Evolutionary conservation across 441 rosid species (phyloP), one percentile per base, ranked within the genome.

Genomic region (Populus hybrid): DNA sequence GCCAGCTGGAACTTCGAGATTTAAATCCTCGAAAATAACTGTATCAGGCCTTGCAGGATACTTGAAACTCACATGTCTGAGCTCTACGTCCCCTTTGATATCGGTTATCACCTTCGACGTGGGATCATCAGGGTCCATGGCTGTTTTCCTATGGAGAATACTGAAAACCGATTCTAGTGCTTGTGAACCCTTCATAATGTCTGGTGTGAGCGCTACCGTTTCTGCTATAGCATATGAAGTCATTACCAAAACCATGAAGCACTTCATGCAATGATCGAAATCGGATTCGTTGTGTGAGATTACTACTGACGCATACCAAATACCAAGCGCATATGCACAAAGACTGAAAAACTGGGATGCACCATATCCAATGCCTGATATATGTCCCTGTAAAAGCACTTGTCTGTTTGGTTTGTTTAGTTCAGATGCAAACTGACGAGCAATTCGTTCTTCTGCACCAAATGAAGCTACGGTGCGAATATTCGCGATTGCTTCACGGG

Each of bases 171-270:
- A 86, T 28, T 82, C 86, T 0, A 94, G 91, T 65, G 93, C 97
- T 76, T 92, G 94, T 24, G 95, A 85, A 34, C 98, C 94, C 89
- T 92, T 94, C 67, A 92, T 91, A 67, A 92, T 87, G 78, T 94
- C 94, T 21, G 97, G 97, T 10, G 96, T 81, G 18, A 94, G 88
- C 59, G 98, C 94, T 32, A 94, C 89, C 7, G 98, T 91, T 84
- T 94, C 97, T 24, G 97, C 92, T 69, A 89, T 80, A 2, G 91
- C 81, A 76, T 79, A 82, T 75, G 96, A 90, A 1, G 97, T 91
- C 73, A 92, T 78, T 65, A 92, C 82, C 78, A 94, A 75, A n/a
- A 94, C 87, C 91, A 92, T 87, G 82, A 88, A 90, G 77, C 92
- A 79, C 72, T 90, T 94, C 67, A 92, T 91, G 77, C 87, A 78